Base-by-base conservation (phyloP, 768 basidiomycete species). In the Tephrocybe rancida region DNA sequence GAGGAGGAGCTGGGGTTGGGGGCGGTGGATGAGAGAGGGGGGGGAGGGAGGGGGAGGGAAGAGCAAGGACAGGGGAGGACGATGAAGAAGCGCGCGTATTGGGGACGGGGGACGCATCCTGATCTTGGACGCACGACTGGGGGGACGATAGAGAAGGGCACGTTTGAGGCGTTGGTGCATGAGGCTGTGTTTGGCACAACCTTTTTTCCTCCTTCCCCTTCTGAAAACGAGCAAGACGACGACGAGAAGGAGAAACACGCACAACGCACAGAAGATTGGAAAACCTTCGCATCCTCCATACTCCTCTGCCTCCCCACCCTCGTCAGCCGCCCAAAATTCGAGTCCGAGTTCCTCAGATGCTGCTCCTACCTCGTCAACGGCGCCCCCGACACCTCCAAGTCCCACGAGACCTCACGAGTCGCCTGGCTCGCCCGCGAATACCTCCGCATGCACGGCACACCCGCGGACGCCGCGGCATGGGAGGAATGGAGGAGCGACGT, bases 131-230 rank as follows among this genome's bases (percentile, higher is more conserved):
- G 39, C n/a, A 57, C 73, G 47, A 73, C 67, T 46, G 63, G 57
- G 2, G 71, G 70, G 13, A 65, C 59, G 9, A 75, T 92, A 29
- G 75, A 80, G 60, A 85, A 81, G 44, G 92, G 91, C 11, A 85
- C 84, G 0, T 80, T 84, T 35, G 92, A 93, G 65, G 90, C 93
- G 1, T 76, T 95, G 5, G 71, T 87, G 0, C 92, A 95, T 62
- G 93, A 94, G 68, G 72, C 83, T 10, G 85, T 91, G 11, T 94
- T 94, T 64, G 86, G 81, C 11, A 92, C 90, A 1, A 84, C 83
- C 13, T 90, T 87, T 64, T 49, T 71, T 32, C 43, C 42, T n/a
- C 25, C 4, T 1, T 1, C 8, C 4, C 44, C 66, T 45, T 21
- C 56, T 29, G 35, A 29, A 16, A 45, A 22, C 19, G 46, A 46